Conservation (phyloP, 768 basidiomycete species). For the Auriculariales sp. region DNA sequence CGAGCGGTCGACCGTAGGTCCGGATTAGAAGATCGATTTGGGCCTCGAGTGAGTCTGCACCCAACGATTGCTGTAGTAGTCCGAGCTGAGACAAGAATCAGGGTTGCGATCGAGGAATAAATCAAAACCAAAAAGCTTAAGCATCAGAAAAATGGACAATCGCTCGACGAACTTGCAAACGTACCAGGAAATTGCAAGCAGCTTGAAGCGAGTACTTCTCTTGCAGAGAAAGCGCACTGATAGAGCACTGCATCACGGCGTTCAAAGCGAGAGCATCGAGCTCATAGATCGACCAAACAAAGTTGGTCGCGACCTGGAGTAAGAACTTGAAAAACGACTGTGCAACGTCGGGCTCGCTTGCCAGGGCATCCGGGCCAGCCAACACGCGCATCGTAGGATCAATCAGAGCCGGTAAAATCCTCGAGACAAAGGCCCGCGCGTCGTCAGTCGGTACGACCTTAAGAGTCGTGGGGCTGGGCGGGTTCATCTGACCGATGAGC, state of each 20-base stretch:
- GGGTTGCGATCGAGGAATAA: background rate
- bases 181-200: constrained; percentile 69
- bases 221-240: constrained; percentile 52
- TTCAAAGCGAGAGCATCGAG: constrained; percentile 50
- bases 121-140: background rate
- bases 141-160: background rate
- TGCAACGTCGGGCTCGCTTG: constrained; percentile 87
- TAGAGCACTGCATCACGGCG: constrained; percentile 54
- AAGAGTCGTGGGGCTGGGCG: constrained; percentile 36
- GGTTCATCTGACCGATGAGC: constrained; percentile 69
- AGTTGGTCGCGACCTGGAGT: constrained; percentile 51
- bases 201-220: constrained; percentile 78
- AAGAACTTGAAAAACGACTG: constrained; percentile 78
- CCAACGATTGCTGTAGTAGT: constrained; percentile 37
- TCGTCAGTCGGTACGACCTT: constrained; percentile 39
- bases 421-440: constrained; percentile 39
- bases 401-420: constrained; percentile 41
- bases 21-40: constrained; percentile 37
- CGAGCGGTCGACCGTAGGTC: constrained; percentile 46
- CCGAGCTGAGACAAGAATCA: background rate
- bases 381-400: constrained; percentile 19
- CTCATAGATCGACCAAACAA: constrained; percentile 42
- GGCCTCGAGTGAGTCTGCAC: constrained; percentile 43
- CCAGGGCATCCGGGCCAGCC: constrained; percentile 28
- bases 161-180: constrained; percentile 14